Conservation (phyloP, 2,329 filamentous ascomycete species). For the Diaporthe sp. region DNA sequence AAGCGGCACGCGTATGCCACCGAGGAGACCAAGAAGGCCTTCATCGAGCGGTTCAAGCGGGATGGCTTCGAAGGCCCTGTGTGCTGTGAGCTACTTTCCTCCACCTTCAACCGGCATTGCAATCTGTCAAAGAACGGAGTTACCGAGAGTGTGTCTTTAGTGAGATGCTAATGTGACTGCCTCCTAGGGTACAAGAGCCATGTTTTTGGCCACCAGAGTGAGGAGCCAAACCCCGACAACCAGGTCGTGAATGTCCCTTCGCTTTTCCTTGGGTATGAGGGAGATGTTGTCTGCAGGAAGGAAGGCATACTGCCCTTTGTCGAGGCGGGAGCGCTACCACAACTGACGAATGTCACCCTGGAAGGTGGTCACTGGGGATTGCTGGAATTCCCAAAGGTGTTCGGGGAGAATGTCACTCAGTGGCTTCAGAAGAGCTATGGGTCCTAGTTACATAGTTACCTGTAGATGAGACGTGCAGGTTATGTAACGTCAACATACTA, state of each 20-base stretch:
- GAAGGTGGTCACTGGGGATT: slow-evolving; percentile 50
- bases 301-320: slow-evolving; percentile 43
- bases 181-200: slow-evolving; percentile 45
- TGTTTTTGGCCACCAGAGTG: slow-evolving; percentile 43
- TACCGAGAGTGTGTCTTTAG: too few relatives aligned
- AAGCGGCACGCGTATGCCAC: slow-evolving; percentile 48
- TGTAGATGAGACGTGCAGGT: background rate
- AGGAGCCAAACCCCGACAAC: slow-evolving; percentile 43
- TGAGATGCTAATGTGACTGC: background rate
- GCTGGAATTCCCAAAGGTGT: slow-evolving; percentile 48
- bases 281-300: slow-evolving; percentile 48
- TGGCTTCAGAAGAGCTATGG: slow-evolving; percentile 33
- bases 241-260: slow-evolving; percentile 46
- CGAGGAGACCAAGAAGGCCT: slow-evolving; percentile 45
- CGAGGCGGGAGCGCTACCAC: slow-evolving; percentile 46
- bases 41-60: slow-evolving; percentile 46
- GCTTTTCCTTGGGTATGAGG: slow-evolving; percentile 47
- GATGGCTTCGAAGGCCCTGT: slow-evolving; percentile 49
- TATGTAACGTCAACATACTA: too few relatives aligned
- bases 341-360: slow-evolving; percentile 45
- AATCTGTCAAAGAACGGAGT: too few relatives aligned
- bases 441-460: background rate
- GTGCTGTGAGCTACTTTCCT: slow-evolving; percentile 43
- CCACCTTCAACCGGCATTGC: background rate
- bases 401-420: slow-evolving; percentile 42